phyloP scores from a whole-genome alignment of 2,329 filamentous ascomycete genomes.

The Aspergillus sp. region DNA sequence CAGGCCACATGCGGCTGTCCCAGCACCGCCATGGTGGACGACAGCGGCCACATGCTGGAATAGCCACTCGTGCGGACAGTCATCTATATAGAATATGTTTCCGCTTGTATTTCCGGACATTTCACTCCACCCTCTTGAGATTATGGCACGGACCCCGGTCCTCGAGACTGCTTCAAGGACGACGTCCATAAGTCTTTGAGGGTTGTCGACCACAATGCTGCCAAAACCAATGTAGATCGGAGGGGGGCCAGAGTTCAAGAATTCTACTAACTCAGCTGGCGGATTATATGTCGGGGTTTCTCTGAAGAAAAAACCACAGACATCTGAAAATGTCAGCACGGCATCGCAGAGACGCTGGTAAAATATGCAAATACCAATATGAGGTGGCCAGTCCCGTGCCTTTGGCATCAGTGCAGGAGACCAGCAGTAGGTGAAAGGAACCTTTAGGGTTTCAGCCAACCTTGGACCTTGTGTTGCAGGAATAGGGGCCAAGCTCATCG shows the following conservation, averaged over 20 bases:
- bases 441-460: conserved; percentile 35
- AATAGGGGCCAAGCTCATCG: conserved; percentile 43
- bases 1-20: conserved; percentile 58
- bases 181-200: conserved; percentile 44
- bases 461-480: conserved; percentile 37
- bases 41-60: conserved; percentile 57
- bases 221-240: conserved; percentile 60
- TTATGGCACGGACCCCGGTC: conserved; percentile 52
- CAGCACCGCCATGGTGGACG: conserved; percentile 60
- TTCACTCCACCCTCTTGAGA: conserved; percentile 57
- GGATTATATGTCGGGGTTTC: conserved; percentile 40
- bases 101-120: conserved; percentile 37
- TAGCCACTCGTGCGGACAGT: conserved; percentile 60
- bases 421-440: conserved; percentile 50
- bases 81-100: conserved; percentile 52
- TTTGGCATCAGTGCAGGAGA: conserved; percentile 43
- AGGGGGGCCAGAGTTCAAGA: conserved; percentile 48
- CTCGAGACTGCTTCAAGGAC: conserved; percentile 50
- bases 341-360: too few relatives aligned
- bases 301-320: conserved; percentile 51
- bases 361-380: conserved; percentile 30
- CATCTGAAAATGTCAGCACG: conserved; percentile 19
- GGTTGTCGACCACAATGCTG: conserved; percentile 56
- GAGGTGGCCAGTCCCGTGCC: conserved; percentile 40
- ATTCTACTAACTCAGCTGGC: conserved; percentile 39